Conservation (phyloP, 2,329 filamentous ascomycete genomes). For the Sporothrix phasma region DNA sequence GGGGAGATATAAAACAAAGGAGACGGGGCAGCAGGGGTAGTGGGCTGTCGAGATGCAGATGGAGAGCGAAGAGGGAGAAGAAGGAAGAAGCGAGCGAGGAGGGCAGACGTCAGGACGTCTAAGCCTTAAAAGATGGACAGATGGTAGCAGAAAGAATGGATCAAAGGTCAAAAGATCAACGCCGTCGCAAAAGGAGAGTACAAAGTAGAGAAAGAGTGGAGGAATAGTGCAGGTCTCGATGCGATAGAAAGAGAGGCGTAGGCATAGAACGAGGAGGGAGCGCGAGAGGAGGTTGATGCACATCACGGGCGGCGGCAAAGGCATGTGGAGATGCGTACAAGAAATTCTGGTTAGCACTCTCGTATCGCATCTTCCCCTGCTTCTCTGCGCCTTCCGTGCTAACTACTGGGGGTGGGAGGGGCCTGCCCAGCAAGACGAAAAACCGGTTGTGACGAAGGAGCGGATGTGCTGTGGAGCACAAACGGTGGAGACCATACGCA, state of each 20-base stretch:
- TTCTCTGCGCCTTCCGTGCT: background rate
- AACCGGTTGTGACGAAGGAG: conserved; percentile 7
- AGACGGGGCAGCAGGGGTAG: background rate
- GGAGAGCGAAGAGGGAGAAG: background rate
- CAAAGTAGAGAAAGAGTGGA: background rate
- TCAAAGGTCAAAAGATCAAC: background rate
- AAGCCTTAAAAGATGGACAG: background rate
- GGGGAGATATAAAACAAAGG: conserved; percentile 10
- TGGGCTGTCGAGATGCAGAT: background rate
- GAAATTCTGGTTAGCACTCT: background rate
- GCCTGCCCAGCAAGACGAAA: background rate
- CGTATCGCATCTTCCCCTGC: background rate
- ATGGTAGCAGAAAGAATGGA: background rate
- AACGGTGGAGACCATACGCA: conserved; percentile 6
- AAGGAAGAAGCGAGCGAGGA: background rate
- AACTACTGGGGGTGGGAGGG: background rate
- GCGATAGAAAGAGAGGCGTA: background rate
- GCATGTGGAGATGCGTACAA: conserved; percentile 3
- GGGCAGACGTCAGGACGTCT: background rate
- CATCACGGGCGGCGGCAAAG: background rate
- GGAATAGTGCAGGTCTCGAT: background rate
- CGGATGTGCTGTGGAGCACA: conserved; percentile 1
- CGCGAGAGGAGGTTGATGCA: background rate
- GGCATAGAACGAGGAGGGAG: background rate
- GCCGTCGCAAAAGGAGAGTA: background rate